Evolutionary conservation across 192 early-diverging fungal genomes (phyloP), one percentile per base, ranked within the genome.

Genomic region (Dimargaris verticillata): DNA sequence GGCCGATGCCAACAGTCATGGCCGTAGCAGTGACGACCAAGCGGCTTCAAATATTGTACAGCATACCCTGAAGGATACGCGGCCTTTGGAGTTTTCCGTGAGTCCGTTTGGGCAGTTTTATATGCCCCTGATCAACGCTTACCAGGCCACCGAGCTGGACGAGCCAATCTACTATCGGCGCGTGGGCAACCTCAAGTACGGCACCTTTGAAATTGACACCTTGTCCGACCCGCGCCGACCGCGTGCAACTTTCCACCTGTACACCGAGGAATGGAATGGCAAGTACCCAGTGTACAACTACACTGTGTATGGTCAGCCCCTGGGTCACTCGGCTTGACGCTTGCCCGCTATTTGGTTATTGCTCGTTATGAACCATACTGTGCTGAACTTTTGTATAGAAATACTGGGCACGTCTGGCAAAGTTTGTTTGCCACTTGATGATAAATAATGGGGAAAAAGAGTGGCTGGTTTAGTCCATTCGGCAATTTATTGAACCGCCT

Each of bases 91-190:
- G 66, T 74, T 74, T 20, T 74, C 72, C 1, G 72, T 70, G 6
- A 74, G 72, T 38, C 75, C 75, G 0, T 52, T 77, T 57, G 70
- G 66, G 62, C 70, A 72, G 63, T 77, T 77, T 55, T 72, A 70
- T 11, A 66, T 73, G 54, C 75, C 75, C 43, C 33, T 77, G 0
- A 28, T 73, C 28, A 62, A 70, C 33, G 54, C 64, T 44, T 70
- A 71, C 52, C 64, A 61, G 47, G 57, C 51, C 33, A 43, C 69
- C 48, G 60, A 63, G 41, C 64, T 70, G 53, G 75, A 77, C 50
- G 63, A 60, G 33, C 67, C 70, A 28, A 59, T 77, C 43, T 67
- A 67, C 51, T 68, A 70, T 60, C 70, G 67, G 17, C 58, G 70
- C 5, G 63, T 44, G 1, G 75, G 72, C n/a, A 72, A 74, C 52